Percentiles rank a stretch among this genome's conserved stretches.
These are phyloP conservation scores for Tolypocladium guangdongense DNA, from an alignment of 2,329 filamentous ascomycete species.

Conservation along the genomic window DNA sequence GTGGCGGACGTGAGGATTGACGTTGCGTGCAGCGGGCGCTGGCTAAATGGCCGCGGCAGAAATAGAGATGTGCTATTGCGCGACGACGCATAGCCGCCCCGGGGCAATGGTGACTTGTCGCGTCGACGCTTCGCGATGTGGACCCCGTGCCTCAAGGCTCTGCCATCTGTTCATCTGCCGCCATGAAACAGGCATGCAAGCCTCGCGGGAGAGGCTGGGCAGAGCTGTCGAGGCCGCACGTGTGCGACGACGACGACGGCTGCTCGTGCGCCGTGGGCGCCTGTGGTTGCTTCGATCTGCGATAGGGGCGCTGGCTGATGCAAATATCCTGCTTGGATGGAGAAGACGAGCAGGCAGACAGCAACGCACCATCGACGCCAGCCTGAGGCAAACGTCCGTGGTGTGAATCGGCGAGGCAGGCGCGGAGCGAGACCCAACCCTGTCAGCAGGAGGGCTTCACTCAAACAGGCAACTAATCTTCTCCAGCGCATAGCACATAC, in stretches of 20 bases:
- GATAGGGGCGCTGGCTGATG: background rate
- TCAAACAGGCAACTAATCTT: background rate
- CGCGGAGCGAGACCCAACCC: background rate
- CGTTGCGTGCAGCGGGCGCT: slow-evolving; percentile 1
- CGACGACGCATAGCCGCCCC: background rate
- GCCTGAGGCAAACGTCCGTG: background rate
- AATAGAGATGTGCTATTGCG: background rate
- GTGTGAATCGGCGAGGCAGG: background rate
- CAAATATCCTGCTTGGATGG: background rate
- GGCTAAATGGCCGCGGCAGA: too few relatives aligned
- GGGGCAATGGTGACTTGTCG: background rate
- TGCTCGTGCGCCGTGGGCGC: background rate
- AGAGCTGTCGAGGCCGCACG: background rate
- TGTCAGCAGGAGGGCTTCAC: background rate
- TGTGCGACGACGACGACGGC: background rate
- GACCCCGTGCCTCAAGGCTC: background rate
- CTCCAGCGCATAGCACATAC: too few relatives aligned
- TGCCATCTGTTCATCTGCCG: background rate
- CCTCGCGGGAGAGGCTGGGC: background rate
- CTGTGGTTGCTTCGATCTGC: background rate
- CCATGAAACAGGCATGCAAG: background rate
- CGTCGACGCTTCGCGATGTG: background rate
- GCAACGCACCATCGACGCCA: too few relatives aligned
- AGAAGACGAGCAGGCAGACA: too few relatives aligned
- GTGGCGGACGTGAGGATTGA: background rate